phyloP scores from a whole-genome alignment of 116 monocot species.

The Papilionanthe hybrid region DNA sequence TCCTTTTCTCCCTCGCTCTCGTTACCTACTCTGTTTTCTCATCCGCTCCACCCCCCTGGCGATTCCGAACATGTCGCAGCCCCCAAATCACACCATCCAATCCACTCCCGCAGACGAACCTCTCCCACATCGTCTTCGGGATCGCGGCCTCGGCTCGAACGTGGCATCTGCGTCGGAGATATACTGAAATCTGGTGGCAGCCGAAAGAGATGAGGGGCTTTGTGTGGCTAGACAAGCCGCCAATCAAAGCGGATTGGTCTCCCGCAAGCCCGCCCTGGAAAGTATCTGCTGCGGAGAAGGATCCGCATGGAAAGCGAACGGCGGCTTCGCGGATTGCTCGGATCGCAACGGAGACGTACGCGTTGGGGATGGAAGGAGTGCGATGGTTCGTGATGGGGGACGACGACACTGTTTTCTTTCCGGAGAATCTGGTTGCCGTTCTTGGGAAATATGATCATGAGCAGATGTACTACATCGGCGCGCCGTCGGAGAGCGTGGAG shows the following conservation, averaged over 20 bases:
- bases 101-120: constrained; percentile 20
- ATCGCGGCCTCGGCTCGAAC: constrained; percentile 39
- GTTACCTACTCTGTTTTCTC: constrained; percentile 21
- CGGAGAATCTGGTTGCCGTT: constrained; percentile 42
- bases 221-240: constrained; percentile 52
- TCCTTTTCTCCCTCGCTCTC: constrained; percentile 11
- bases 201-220: constrained; percentile 23
- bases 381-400: constrained; percentile 77
- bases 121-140: constrained; percentile 53
- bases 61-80: not conserved
- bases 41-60: constrained; percentile 10
- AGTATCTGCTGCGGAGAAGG: constrained; percentile 20
- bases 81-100: not conserved
- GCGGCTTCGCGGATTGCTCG: constrained; percentile 44
- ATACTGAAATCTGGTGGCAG: constrained; percentile 53
- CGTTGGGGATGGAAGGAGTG: constrained; percentile 8
- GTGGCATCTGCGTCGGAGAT: constrained; percentile 35
- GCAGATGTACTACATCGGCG: constrained; percentile 54
- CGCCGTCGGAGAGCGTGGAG: constrained; percentile 61
- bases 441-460: constrained; percentile 45
- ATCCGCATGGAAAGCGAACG: constrained; percentile 25
- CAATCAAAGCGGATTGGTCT: constrained; percentile 12
- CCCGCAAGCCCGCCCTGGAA: constrained; percentile 29
- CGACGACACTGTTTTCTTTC: constrained; percentile 69
- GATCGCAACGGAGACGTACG: constrained; percentile 38